These are phyloP conservation scores for Pseudofabraea citricarpa DNA, from an alignment of 2,329 filamentous ascomycete genomes.

Conservation along the genomic window DNA sequence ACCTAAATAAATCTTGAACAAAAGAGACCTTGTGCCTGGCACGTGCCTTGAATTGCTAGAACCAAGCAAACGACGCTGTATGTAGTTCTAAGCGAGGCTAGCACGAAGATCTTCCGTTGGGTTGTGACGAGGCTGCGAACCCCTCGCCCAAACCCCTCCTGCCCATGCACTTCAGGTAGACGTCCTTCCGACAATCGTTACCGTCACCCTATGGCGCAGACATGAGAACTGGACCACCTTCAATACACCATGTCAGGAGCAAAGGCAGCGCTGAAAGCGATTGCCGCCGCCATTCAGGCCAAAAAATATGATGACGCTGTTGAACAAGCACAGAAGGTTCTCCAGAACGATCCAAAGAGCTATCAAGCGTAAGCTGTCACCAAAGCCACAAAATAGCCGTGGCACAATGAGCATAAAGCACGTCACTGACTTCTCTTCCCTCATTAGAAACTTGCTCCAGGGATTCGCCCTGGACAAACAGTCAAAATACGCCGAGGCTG, in stretches of 20 bases:
- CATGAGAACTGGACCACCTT: background rate
- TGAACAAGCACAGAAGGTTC: conserved; percentile 61
- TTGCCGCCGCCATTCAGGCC: conserved; percentile 71
- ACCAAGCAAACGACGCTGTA: too few relatives aligned
- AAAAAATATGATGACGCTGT: conserved; percentile 75
- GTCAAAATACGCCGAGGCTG: conserved; percentile 65
- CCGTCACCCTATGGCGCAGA: background rate
- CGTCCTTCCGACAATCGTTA: too few relatives aligned
- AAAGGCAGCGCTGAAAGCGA: conserved; percentile 77
- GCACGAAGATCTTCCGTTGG: too few relatives aligned
- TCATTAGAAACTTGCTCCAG: conserved; percentile 69
- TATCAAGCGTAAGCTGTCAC: conserved; percentile 76
- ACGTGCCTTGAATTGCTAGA: too few relatives aligned
- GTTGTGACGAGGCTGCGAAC: too few relatives aligned
- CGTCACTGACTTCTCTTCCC: conserved; percentile 6
- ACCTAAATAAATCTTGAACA: too few relatives aligned
- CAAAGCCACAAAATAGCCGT: background rate
- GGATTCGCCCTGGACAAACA: conserved; percentile 81
- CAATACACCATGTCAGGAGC: conserved; percentile 22
- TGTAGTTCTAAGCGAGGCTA: too few relatives aligned
- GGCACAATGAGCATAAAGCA: background rate
- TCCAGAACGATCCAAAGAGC: conserved; percentile 69
- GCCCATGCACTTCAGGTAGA: too few relatives aligned
- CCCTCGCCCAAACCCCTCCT: too few relatives aligned
- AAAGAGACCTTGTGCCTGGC: too few relatives aligned